These are phyloP conservation scores for Colletotrichum cuscutae DNA, from an alignment of 2,329 filamentous ascomycete species.

Conservation along the genomic window DNA sequence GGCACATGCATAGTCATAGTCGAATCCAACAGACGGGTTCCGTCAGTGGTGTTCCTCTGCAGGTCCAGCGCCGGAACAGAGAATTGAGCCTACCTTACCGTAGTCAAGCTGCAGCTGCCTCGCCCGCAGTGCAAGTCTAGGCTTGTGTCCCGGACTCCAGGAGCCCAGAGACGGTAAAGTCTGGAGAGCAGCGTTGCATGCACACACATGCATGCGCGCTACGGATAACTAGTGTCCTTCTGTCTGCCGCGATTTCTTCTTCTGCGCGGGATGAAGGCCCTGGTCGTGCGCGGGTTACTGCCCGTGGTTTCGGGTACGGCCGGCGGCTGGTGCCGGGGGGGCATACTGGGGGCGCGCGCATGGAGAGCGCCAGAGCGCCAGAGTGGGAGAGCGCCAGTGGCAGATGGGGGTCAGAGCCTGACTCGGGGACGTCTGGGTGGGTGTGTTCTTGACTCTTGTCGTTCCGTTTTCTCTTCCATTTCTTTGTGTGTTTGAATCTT, in stretches of 20 bases:
- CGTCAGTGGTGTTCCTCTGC: not conserved
- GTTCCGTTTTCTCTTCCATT: not conserved
- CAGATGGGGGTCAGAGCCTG: not conserved
- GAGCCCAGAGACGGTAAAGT: not conserved
- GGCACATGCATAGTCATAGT: not conserved
- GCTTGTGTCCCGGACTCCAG: not conserved
- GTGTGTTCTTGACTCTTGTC: not conserved
- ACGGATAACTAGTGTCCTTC: not conserved
- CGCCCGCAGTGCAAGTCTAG: not conserved
- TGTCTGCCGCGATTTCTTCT: not conserved
- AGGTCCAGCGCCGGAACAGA: not conserved
- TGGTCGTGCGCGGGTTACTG: not conserved
- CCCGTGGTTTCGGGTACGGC: constrained; percentile 5
- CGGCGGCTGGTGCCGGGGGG: not conserved
- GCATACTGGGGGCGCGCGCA: not conserved
- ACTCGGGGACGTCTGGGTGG: not conserved
- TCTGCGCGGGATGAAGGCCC: not conserved
- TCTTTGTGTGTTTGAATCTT: not conserved
- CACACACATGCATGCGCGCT: constrained; percentile 2
- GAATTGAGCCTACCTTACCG: not conserved
- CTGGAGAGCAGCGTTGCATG: constrained; percentile 1
- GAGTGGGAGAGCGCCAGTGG: no score
- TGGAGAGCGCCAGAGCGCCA: no score
- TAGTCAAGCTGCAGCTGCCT: not conserved
- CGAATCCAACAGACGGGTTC: not conserved